A percentile compares a stretch with the other conserved stretches of the same genome.
These are phyloP conservation scores for Verticillium dahliae DNA, from an alignment of 2,329 filamentous ascomycete species.

Conservation along the genomic window DNA sequence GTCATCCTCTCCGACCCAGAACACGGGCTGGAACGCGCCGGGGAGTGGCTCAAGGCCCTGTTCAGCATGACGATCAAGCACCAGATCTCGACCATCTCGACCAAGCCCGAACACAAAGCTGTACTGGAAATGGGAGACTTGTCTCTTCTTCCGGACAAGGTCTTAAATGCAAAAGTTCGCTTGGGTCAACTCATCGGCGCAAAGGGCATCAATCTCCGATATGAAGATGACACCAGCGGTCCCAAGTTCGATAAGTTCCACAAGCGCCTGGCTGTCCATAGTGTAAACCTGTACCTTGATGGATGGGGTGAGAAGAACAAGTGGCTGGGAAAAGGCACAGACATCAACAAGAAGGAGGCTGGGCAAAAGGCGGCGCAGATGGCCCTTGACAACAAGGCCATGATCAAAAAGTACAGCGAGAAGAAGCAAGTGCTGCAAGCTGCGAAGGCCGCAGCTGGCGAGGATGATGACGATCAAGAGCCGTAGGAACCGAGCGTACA, in stretches of 20 bases:
- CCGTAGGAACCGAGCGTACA: neutral
- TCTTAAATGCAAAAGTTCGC: slow-evolving; percentile 39
- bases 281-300: slow-evolving; percentile 57
- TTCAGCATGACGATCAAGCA: slow-evolving; percentile 62
- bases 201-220: slow-evolving; percentile 53
- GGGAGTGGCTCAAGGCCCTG: slow-evolving; percentile 66
- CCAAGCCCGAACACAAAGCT: slow-evolving; percentile 3
- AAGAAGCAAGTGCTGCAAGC: slow-evolving; percentile 39
- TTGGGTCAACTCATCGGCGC: slow-evolving; percentile 46
- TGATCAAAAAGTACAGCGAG: slow-evolving; percentile 43
- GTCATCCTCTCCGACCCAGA: slow-evolving; percentile 61
- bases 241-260: slow-evolving; percentile 44
- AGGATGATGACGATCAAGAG: neutral
- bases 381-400: slow-evolving; percentile 60
- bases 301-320: slow-evolving; percentile 62
- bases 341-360: slow-evolving; percentile 62
- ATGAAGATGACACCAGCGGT: slow-evolving; percentile 45
- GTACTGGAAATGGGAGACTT: slow-evolving; percentile 12
- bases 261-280: slow-evolving; percentile 50
- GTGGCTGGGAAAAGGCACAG: slow-evolving; percentile 57
- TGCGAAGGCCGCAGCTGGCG: slow-evolving; percentile 1
- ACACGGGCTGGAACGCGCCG: slow-evolving; percentile 53
- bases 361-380: slow-evolving; percentile 58
- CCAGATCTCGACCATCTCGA: slow-evolving; percentile 32
- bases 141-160: neutral